Conservation (phyloP, 108 stramenopile genomes). For the Cyclotella sp. region DNA sequence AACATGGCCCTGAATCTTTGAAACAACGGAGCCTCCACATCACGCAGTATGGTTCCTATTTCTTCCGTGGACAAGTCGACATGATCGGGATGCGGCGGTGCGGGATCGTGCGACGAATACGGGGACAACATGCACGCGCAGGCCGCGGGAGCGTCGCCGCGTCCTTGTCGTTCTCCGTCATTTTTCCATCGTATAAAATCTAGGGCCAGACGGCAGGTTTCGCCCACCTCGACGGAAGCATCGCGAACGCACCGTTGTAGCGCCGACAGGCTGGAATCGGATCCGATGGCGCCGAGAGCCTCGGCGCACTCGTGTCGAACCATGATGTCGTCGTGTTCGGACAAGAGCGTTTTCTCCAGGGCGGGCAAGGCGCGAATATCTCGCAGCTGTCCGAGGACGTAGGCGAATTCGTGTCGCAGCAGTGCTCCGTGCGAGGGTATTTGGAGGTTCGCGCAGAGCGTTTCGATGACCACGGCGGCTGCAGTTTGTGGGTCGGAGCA, state of each 20-base stretch:
- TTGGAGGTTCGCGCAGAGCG: constrained; percentile 58
- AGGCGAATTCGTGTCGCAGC: constrained; percentile 97
- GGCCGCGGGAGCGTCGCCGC: constrained; percentile 53
- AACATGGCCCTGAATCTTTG: constrained; percentile 99
- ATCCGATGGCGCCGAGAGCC: constrained; percentile 88
- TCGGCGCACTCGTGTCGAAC: constrained; percentile 98
- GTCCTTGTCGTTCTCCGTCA: constrained; percentile 42
- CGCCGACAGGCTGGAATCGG: constrained; percentile 42
- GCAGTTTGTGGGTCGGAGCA: no score
- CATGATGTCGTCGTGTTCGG: constrained; percentile 86
- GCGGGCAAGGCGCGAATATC: constrained; percentile 61
- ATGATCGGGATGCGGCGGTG: constrained; percentile 84
- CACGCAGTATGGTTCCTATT: constrained; percentile 74
- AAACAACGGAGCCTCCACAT: constrained; percentile 79
- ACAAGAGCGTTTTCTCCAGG: constrained; percentile 58
- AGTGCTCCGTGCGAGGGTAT: constrained; percentile 79
- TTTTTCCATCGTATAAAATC: constrained; percentile 80
- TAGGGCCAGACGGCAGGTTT: constrained; percentile 92
- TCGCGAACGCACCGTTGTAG: constrained; percentile 51
- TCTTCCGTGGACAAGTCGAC: constrained; percentile 50
- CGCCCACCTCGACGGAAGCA: constrained; percentile 81
- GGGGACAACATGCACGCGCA: constrained; percentile 90
- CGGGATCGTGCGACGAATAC: constrained; percentile 86
- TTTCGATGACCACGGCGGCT: constrained; percentile 43
- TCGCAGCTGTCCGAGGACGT: constrained; percentile 96